Percentiles rank a stretch among this genome's conserved stretches.
phyloP scores from a whole-genome alignment of 1,139 yeast species.

The Candida mesenterica region DNA sequence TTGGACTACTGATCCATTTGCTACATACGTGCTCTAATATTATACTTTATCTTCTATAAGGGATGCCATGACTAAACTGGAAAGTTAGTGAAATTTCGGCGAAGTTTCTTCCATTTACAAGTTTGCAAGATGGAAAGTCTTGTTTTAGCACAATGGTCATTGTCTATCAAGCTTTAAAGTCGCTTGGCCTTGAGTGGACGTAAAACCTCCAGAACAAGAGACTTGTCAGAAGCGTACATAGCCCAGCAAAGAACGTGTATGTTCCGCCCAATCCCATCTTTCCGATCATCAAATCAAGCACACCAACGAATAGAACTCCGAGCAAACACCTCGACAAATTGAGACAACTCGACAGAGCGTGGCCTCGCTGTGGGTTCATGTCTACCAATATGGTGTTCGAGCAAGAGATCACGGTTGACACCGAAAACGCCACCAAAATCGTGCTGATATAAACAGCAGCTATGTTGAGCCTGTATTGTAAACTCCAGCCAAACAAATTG shows the following conservation, averaged over 20 bases:
- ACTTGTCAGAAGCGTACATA: constrained; percentile 16
- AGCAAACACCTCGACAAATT: constrained; percentile 37
- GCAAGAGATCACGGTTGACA: constrained; percentile 28
- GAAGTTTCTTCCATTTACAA: too few relatives aligned
- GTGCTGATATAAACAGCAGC: constrained; percentile 34
- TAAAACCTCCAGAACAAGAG: constrained; percentile 9
- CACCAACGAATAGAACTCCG: constrained; percentile 36
- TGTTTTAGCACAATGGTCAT: too few relatives aligned
- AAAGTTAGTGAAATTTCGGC: too few relatives aligned
- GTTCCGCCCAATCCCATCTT: constrained; percentile 36
- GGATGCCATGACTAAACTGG: too few relatives aligned
- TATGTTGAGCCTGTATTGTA: constrained; percentile 26
- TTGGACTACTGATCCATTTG: too few relatives aligned
- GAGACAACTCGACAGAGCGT: constrained; percentile 37
- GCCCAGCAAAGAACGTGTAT: constrained; percentile 34
- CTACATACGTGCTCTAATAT: too few relatives aligned
- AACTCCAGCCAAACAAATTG: constrained; percentile 42
- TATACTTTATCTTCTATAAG: too few relatives aligned
- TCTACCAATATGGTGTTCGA: constrained; percentile 40
- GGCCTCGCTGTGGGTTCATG: constrained; percentile 32
- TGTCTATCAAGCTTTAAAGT: too few relatives aligned
- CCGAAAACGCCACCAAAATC: constrained; percentile 27
- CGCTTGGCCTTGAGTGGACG: too few relatives aligned
- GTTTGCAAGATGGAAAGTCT: too few relatives aligned
- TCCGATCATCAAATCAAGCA: constrained; percentile 28